Evolutionary conservation across 441 rosid genomes (phyloP), one percentile per base, ranked within the genome.

Genomic region (Eruca vesicaria): DNA sequence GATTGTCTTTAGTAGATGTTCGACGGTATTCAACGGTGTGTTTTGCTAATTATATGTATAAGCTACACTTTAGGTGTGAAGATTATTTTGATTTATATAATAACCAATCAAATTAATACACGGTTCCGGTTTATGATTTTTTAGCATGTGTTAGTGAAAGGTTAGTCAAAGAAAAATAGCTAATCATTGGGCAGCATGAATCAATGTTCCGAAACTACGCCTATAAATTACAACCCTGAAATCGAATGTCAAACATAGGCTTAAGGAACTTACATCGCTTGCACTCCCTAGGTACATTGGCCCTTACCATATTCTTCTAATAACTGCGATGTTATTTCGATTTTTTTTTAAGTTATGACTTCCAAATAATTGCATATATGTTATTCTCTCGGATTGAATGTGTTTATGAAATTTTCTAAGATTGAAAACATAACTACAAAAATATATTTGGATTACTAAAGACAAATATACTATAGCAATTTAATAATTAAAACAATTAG

Each of bases 1-100:
- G 12, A 19, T 68, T 55, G 72, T 21, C 28, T 7, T 35, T 69
- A n/a, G 52, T 68, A 36, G 4, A 69, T 19, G 5, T 61, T 33
- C 15, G 16, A 62, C n/a, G 16, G 50, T 26, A n/a, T 68, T 45
- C 63, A 20, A 9, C 15, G 52, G 63, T 3, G 35, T 55, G 23
- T 33, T 56, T 8, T 38, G 38, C 29, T 52, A 53, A 67, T n/a
- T n/a, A n/a, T 55, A 68, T 68, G 35, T 50, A 69, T 69, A 35
- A 53, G 28, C 58, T 48, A 67, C 28, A 67, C n/a, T 50, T 45
- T 50, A 38, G 28, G 58, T 19, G 58, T 19, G 12, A 35, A 35
- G 41, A 29, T 29, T 29, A 48, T 15, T 48, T 48, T 48, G 21
- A 48, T 45, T 45, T 18, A 45, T 48, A 16, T 48, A 5, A 48